Evolutionary conservation across 2,329 filamentous ascomycete genomes (phyloP), one percentile per base, ranked within the genome.

Genomic region (Tolypocladium paradoxum): DNA sequence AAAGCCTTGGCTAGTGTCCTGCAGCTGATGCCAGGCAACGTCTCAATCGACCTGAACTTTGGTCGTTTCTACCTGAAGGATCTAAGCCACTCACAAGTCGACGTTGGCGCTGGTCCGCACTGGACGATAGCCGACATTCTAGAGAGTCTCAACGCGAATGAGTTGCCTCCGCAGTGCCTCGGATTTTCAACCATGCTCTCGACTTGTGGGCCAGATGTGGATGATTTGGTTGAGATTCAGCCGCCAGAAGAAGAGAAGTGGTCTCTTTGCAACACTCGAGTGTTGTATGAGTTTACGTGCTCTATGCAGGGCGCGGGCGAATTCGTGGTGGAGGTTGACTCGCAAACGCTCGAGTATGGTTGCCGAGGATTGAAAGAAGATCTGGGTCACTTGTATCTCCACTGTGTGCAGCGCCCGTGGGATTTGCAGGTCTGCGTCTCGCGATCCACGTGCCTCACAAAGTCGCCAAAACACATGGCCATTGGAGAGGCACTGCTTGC

Each of bases 381-480:
- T 16, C 16, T 65, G 2, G 58, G 57, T 2, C 36, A 52, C n/a
- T 48, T 64, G 3, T 61, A 60, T 35, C 47, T 70, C 2, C 67
- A 69, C 31, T 70, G 67, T 34, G 53, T 62, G 6, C 55, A 54
- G 6, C 58, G 61, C 11, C 61, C 66, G 1, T 70, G 67, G 67
- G 67, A 68, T 48, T 53, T 69, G 31, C 61, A 65, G 18, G 50
- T 67, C 16, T 55, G 53, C n/a, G 52, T 59, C 11, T 58, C 53
- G 6, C 59, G 56, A 6, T 54, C 54, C 1, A 48, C 43, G 16
- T 48, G 55, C 18, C 53, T 56, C 37, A 36, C 53, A 4, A 46
- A 51, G 12, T 58, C 61, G 4, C 29, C 53, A 7, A 52, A 34
- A 5, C 58, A 65, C 27, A 50, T 38, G 36, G 22, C 20, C 4